Base-by-base conservation (phyloP, 192 early-diverging fungal genomes). In the Coemansia sp. region DNA sequence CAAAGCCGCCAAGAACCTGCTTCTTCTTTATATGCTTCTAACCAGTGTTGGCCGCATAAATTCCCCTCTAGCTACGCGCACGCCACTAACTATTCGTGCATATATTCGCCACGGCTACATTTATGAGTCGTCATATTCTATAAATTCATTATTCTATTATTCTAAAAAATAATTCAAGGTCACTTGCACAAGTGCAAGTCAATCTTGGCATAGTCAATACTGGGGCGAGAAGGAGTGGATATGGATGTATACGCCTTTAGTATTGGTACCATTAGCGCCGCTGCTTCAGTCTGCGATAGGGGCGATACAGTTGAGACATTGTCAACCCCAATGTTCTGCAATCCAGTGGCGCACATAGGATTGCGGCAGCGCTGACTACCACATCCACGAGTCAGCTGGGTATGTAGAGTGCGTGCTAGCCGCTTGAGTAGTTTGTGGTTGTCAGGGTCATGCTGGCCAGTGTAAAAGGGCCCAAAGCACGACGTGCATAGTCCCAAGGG, bases 381-480 rank as follows among this genome's bases (percentile, higher is more conserved):
- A 68, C 95, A 97, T 0, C 95, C 95, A 1, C 61, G 66, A 7
- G 91, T 92, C 44, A 97, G 66, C 65, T 98, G 95, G 11, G 77
- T 40, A 75, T 94, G 92, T 72, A 93, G 87, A 42, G 84, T 77
- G 10, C 84, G 78, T 29, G 91, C 86, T 39, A 95, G 73, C 44
- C 91, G 86, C 64, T 89, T 88, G 10, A 90, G 71, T 36, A 95
- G 79, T 76, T 92, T 93, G 42, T 86, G 76, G 75, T 93, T 78
- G 19, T 77, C 85, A 16, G 91, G 93, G 56, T 97, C 95, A 48
- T 90, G 87, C 16, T 87, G 78, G 24, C 92, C 80, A 3, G 87
- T 77, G 87, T 92, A 97, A 59, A 92, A 93, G 0, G 92, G 93
- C 3, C 88, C 89, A 84, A 92, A 95, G 66, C 95, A 97, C 29